Base-by-base conservation (phyloP, 148 eudicot genomes). In the Rhododendron vialii region DNA sequence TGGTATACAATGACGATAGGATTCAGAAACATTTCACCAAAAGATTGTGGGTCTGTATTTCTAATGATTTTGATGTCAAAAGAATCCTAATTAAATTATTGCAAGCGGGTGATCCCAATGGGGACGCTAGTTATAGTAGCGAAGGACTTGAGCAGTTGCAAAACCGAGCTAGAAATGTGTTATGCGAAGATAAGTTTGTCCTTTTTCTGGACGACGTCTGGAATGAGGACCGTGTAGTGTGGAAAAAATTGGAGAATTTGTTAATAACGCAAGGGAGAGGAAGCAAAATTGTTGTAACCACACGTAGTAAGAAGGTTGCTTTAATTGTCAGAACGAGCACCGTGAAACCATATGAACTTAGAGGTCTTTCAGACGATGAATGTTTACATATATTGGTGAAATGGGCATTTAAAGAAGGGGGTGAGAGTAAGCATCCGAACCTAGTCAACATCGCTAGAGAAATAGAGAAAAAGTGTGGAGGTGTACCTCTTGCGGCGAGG, bases 21-120 rank as follows among this genome's bases (percentile, higher is more conserved):
- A 38, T 38, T 38, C 5, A 38, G 41, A 4, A 38, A 38, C 41
- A 4, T 38, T 38, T 91, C 48, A 80, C 78, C 84, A 2, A 82
- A 24, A 88, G 53, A 30, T 18, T 86, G 5, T 91, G 92, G 92
- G 90, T 78, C 10, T 86, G 86, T 84, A 84, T 89, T 9, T 86
- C 91, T 6, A 79, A 86, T 0, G 79, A 84, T 15, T 88, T 86
- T 78, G 82, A 50, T 51, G 8, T 87, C 8, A 28, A 20, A 33
- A 79, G 10, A n/a, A 53, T 82, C 41, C 43, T 86, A 5, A 73
- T 48, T 47, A 73, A 89, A 14, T 3, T 71, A 30, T 14, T 71
- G 38, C 35, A 13, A 71, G 41, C 5, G 41, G 41, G 59, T 55
- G 59, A 18, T 38, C 0, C 41, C 41, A 38, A 1, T 14, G 67